A percentile compares a stretch with the other conserved stretches of the same genome.
Conservation (phyloP, 768 basidiomycete species). For the Hysterangium stoloniferum region DNA sequence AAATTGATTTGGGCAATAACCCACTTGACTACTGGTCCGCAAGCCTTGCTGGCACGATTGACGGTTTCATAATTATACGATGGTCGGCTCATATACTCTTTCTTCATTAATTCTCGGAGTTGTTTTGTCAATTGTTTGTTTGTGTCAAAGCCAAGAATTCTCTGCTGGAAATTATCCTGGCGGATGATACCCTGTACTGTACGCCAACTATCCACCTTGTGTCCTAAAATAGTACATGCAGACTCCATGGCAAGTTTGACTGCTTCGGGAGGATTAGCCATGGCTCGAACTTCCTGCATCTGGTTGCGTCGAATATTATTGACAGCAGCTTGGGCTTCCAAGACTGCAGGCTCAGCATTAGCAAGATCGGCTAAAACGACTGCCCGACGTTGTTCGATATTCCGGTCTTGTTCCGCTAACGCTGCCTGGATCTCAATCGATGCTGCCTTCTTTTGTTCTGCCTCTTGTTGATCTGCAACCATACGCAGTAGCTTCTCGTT, state of each 20-base stretch:
- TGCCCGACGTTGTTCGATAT: constrained; percentile 80
- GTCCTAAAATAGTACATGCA: constrained; percentile 91
- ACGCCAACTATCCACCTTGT: constrained; percentile 96
- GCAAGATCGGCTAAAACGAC: constrained; percentile 94
- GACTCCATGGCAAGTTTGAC: constrained; percentile 99
- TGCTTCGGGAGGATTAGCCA: constrained; percentile 97
- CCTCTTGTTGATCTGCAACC: constrained; percentile 98
- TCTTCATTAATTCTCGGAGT: constrained; percentile 86
- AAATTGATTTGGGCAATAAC: constrained; percentile 93
- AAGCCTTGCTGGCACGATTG: constrained; percentile 91
- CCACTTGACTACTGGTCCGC: constrained; percentile 98
- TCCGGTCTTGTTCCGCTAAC: constrained; percentile 80
- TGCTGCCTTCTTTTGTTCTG: constrained; percentile 94
- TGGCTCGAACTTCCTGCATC: constrained; percentile 91
- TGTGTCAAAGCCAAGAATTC: constrained; percentile 95
- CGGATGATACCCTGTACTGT: constrained; percentile 94
- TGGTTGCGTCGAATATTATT: constrained; percentile 94
- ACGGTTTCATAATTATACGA: constrained; percentile 94
- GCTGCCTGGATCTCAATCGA: constrained; percentile 95
- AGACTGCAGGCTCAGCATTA: constrained; percentile 94
- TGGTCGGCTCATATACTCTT: constrained; percentile 84
- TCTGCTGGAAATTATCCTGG: constrained; percentile 91
- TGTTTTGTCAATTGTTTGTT: constrained; percentile 80
- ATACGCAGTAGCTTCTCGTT: constrained; percentile 97
- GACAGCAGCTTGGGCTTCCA: constrained; percentile 94